Conservation (phyloP, 2,329 filamentous ascomycete species). For the Cordyceps tenuipes region DNA sequence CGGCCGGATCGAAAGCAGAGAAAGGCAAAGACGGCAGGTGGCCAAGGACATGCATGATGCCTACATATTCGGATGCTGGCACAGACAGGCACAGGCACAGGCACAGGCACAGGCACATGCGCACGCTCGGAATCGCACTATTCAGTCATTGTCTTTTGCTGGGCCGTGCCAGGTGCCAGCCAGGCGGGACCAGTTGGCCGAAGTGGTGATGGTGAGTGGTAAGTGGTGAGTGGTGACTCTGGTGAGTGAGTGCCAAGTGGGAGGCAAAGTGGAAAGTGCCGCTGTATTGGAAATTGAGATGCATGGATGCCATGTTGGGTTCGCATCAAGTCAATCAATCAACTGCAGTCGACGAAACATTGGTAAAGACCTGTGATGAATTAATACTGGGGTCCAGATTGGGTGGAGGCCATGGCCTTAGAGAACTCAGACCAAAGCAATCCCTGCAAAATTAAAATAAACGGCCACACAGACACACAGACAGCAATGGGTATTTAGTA, state of each 20-base stretch:
- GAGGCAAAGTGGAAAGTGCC: too few relatives aligned
- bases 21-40: neutral
- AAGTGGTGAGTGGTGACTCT: too few relatives aligned
- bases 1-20: too few relatives aligned
- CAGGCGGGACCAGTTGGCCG: too few relatives aligned
- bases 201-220: too few relatives aligned
- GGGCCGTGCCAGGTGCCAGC: neutral
- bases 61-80: neutral
- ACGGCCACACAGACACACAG: neutral
- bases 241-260: too few relatives aligned
- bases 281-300: neutral
- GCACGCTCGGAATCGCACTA: neutral
- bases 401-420: neutral
- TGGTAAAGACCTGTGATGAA: neutral
- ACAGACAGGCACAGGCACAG: neutral
- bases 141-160: neutral
- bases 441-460: conserved; percentile 4
- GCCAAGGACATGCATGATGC: neutral
- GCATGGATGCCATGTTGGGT: neutral
- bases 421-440: neutral
- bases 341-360: neutral
- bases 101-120: neutral
- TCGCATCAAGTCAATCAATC: too few relatives aligned
- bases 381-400: neutral
- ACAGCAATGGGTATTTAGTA: neutral